Evolutionary conservation across 257 asterid genomes (phyloP), one percentile per base, ranked within the genome.

Genomic region (Henckelia pumila): DNA sequence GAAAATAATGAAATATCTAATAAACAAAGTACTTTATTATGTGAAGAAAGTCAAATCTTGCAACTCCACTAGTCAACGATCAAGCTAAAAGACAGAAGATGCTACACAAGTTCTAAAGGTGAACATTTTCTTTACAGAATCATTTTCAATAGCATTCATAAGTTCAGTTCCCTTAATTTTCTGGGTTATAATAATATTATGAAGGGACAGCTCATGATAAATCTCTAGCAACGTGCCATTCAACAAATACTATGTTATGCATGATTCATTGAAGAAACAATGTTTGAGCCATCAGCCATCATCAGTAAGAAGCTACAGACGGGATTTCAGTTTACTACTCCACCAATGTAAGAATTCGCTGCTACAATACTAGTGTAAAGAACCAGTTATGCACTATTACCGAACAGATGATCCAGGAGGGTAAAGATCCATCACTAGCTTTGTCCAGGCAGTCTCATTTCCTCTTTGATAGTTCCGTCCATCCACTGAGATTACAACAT

Each of bases 341-440:
- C 30, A 59, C 32, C 66, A 52, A 22, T 21, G 24, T 63, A 61
- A 75, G 73, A 70, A 24, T 47, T 66, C 52, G 33, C 64, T 44
- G 23, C 29, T 13, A 53, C 65, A 56, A 28, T 61, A 58, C 68
- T 44, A 59, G 53, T 21, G 68, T 57, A 47, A 68, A 49, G 29
- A 21, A 73, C 21, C 22, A 10, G 33, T 49, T 60, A 44, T 44
- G 65, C 37, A 47, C 28, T 49, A 50, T 63, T 73, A 88, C 97
- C 95, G 84, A 64, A 71, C 58, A 71, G 89, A 76, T 67, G 87
- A 35, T 71, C 95, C 97, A 3, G 82, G 87, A 74, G 89, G 95
- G 78, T 85, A 94, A 86, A 94, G 69, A 81, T 84, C 94, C 97
- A 91, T 79, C 71, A 87, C 96, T 64, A 87, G 81, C 84, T 91